These are phyloP conservation scores for Dendrobium huoshanense DNA, from an alignment of 106 monocot genomes.

Conservation along the genomic window DNA sequence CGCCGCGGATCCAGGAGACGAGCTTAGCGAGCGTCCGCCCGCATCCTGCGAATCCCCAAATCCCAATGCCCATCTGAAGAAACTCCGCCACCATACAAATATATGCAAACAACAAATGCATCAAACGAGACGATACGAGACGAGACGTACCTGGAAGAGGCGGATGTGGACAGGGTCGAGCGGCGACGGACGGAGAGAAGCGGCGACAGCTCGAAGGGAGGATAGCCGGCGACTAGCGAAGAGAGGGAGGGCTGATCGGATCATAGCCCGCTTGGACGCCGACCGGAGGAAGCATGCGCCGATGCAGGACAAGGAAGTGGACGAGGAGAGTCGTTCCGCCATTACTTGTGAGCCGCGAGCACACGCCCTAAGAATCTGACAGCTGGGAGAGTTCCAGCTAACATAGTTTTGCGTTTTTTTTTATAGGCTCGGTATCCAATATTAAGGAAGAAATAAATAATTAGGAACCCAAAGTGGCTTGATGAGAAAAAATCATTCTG, in stretches of 20 bases:
- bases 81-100: not conserved
- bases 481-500: too few species aligned
- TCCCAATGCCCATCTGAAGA: not conserved
- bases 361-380: too few species aligned
- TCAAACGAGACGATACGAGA: not conserved
- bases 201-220: not conserved
- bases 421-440: too few species aligned
- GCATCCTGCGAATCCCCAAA: not conserved
- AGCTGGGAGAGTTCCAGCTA: too few species aligned
- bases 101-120: not conserved
- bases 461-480: too few species aligned
- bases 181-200: conserved; percentile 1
- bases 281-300: conserved; percentile 14
- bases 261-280: not conserved
- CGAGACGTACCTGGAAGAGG: conserved; percentile 13
- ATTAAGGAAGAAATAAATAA: too few species aligned
- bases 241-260: not conserved
- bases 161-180: not conserved
- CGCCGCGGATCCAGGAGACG: conserved; percentile 5
- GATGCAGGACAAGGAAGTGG: conserved; percentile 17
- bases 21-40: conserved; percentile 5
- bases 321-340: conserved; percentile 9
- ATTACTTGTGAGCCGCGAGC: not conserved
- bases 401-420: too few species aligned
- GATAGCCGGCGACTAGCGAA: conserved; percentile 3